phyloP scores from a whole-genome alignment of 2,329 filamentous ascomycete species.

The Aspergillus awamori region DNA sequence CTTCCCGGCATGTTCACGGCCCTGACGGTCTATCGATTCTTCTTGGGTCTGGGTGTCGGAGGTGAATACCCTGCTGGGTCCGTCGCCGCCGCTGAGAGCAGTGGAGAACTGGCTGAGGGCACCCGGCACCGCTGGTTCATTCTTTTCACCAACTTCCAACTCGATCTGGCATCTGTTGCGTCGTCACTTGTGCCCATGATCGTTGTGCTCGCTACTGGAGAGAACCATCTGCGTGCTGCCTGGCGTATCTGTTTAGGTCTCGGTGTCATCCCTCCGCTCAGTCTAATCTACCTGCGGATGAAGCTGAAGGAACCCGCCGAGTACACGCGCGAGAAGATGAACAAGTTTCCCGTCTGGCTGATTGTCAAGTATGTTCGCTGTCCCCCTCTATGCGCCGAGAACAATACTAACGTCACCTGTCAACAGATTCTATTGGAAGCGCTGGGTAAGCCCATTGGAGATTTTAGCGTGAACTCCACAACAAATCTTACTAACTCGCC shows the following conservation, averaged over 20 bases:
- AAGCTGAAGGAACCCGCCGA: slow-evolving; percentile 78
- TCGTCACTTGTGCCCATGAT: slow-evolving; percentile 76
- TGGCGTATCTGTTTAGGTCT: slow-evolving; percentile 83
- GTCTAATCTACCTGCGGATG: slow-evolving; percentile 70
- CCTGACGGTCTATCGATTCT: slow-evolving; percentile 81
- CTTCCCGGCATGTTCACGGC: slow-evolving; percentile 73
- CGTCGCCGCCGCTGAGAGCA: slow-evolving; percentile 81
- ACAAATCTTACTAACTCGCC: slow-evolving; percentile 12
- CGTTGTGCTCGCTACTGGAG: slow-evolving; percentile 60
- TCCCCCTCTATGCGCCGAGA: rapidly evolving
- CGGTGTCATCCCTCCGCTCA: slow-evolving; percentile 74
- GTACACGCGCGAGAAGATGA: slow-evolving; percentile 71
- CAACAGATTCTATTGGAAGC: slow-evolving; percentile 69
- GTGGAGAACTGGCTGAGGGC: slow-evolving; percentile 78
- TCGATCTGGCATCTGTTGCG: slow-evolving; percentile 81
- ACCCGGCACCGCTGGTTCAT: slow-evolving; percentile 87
- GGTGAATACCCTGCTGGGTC: slow-evolving; percentile 64
- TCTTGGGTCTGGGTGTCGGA: slow-evolving; percentile 74
- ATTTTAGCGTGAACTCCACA: too few relatives aligned
- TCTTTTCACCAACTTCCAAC: slow-evolving; percentile 85
- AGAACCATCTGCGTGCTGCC: slow-evolving; percentile 69
- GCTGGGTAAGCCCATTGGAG: slow-evolving; percentile 52
- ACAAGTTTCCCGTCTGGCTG: slow-evolving; percentile 55
- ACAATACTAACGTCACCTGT: not conserved
- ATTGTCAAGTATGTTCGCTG: slow-evolving; percentile 38